Evolutionary conservation across 1,284 basidiomycete species (phyloP).

Genomic region (Puccinia horiana): DNA sequence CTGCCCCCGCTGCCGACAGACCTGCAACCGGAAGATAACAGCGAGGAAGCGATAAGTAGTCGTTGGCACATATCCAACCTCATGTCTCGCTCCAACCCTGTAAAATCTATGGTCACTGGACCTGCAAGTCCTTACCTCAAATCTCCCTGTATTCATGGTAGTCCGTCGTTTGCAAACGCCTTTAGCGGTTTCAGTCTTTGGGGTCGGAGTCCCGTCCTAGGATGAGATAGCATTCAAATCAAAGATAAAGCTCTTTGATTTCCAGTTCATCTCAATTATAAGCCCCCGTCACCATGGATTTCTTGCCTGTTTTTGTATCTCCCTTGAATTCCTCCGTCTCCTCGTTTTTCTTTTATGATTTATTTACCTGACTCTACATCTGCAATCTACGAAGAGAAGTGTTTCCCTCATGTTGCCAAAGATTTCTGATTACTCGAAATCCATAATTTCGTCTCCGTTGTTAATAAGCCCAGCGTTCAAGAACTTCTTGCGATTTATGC

Average conservation of each 20-base stretch:
- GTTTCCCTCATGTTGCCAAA: background rate
- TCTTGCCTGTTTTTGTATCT: no score
- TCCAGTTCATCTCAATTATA: background rate
- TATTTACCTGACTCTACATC: background rate
- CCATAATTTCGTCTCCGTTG: background rate
- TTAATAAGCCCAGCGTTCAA: constrained; percentile 25
- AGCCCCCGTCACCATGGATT: background rate
- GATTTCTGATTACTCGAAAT: constrained; percentile 5
- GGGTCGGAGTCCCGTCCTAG: constrained; percentile 25
- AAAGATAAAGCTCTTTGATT: background rate
- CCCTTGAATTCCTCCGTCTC: background rate
- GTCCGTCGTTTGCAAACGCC: background rate
- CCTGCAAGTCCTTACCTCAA: background rate
- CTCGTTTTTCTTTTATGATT: background rate
- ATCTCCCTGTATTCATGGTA: background rate
- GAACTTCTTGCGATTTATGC: constrained; percentile 49
- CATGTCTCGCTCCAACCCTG: background rate
- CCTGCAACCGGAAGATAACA: background rate
- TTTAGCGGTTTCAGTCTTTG: constrained; percentile 27
- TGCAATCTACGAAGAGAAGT: background rate
- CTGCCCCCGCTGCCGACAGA: constrained; percentile 41
- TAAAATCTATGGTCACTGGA: background rate
- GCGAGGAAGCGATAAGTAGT: background rate
- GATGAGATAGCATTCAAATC: background rate
- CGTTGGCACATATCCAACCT: constrained; percentile 31